These are phyloP conservation scores for Prunus yedoensis DNA, from an alignment of 331 rosid genomes.

Conservation along the genomic window DNA sequence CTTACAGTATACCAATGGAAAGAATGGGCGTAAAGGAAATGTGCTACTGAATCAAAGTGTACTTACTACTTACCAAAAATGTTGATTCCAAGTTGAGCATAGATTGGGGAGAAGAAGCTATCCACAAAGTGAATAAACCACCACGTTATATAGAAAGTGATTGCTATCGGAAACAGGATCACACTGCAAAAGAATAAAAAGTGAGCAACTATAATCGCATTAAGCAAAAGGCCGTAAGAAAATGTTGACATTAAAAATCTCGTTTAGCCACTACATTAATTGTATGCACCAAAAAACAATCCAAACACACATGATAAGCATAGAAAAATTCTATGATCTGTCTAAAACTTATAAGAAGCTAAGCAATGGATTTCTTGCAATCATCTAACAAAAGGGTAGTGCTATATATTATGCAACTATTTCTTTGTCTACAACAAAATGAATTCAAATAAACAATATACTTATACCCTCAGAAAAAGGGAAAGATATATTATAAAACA, in stretches of 20 bases:
- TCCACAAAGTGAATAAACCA: constrained; percentile 99
- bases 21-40: neutral
- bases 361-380: neutral
- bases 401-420: neutral
- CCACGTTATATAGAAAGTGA: constrained; percentile 97
- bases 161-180: constrained; percentile 90
- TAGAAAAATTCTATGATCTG: neutral
- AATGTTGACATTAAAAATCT: neutral
- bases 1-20: neutral
- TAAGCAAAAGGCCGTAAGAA: constrained; percentile 5
- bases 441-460: neutral
- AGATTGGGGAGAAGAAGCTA: constrained; percentile 95
- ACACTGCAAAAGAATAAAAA: constrained; percentile 66
- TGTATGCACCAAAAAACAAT: neutral
- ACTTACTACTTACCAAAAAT: constrained; percentile 69
- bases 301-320: neutral
- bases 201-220: constrained; percentile 23
- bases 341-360: neutral
- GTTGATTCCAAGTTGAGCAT: constrained; percentile 90
- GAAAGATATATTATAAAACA: neutral
- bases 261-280: neutral
- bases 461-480: neutral
- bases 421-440: neutral
- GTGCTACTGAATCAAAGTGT: constrained; percentile 2
- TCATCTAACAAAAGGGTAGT: neutral